Evolutionary conservation across 345 rosid species (phyloP), one percentile per base, ranked within the genome.

Genomic region (Excoecaria agallocha): DNA sequence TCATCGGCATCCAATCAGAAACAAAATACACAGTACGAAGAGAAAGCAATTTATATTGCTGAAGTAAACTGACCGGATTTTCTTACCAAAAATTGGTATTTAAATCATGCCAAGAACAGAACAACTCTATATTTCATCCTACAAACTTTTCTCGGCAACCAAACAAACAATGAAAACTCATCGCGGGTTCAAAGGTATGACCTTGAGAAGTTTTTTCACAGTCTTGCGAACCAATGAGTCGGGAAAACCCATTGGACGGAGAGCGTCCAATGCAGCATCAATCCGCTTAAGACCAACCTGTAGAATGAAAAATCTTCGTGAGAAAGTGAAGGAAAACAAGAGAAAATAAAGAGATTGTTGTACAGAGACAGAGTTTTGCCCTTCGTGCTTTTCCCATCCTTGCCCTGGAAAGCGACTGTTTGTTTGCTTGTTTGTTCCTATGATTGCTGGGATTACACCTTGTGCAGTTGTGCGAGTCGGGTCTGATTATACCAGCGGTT

Each of bases 251-350:
- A 54, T 56, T 1, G 20, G 59, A n/a, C 45, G 72, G 68, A 82
- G 74, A 15, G 84, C 79, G 6, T 83, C 85, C 37, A 83, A 71
- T n/a, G 89, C 87, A 45, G 87, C 89, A 71, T 83, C 85, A 59
- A 56, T 78, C 15, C 89, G 80, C 60, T 8, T 82, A 68, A 74
- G 12, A 37, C 85, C 87, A 63, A 64, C 72, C 80, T 63, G 68
- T 46, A 20, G 41, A 78, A 22, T 10, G 4, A 13, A 64, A n/a
- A 54, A 57, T 10, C 9, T 24, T 12, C 12, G n/a, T 30, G 68
- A 57, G 9, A 68, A 66, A 5, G n/a, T 22, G 15, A 43, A 19
- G 19, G 12, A 79, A 30, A 30, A 46, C 13, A 12, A 39, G 25
- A 38, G 20, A n/a, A 43, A 39, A 43, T 43, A 6, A 10, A 43